phyloP scores from a whole-genome alignment of 306 rosid genomes.

The Trichosanthes cucumerina region DNA sequence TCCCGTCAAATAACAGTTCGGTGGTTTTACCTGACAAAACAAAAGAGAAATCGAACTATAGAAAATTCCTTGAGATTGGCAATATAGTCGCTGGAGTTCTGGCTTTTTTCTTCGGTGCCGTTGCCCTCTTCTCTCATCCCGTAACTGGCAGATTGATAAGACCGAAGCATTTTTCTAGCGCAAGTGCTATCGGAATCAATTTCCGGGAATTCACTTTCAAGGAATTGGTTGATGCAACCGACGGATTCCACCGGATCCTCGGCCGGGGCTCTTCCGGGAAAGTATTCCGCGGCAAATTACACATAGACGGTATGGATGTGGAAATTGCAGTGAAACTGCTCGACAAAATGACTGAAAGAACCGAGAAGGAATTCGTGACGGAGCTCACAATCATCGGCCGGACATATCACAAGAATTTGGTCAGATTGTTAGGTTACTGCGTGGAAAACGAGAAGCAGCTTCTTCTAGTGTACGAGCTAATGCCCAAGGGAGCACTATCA shows the following conservation, averaged over 20 bases:
- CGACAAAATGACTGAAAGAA: constrained; percentile 1
- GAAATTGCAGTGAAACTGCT: constrained; percentile 20
- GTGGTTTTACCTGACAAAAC: neutral
- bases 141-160: neutral
- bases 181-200: neutral
- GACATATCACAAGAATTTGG: constrained; percentile 22
- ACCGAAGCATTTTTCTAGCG: neutral
- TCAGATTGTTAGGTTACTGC: constrained; percentile 26
- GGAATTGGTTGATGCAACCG: constrained; percentile 22
- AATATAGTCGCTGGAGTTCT: neutral
- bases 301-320: neutral
- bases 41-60: neutral
- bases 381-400: constrained; percentile 16
- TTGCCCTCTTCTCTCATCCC: neutral
- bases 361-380: constrained; percentile 17
- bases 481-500: constrained; percentile 26
- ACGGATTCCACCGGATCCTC: constrained; percentile 18
- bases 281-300: constrained; percentile 18
- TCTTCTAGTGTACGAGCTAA: constrained; percentile 22
- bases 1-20: neutral
- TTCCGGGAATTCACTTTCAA: constrained; percentile 9
- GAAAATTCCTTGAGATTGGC: neutral
- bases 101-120: neutral
- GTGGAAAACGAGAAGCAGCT: constrained; percentile 18
- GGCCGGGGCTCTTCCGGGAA: constrained; percentile 25